A percentile compares a stretch with the other conserved stretches of the same genome.
These are phyloP conservation scores for Dalbergia cultrata DNA, from an alignment of 306 rosid genomes.

Conservation along the genomic window DNA sequence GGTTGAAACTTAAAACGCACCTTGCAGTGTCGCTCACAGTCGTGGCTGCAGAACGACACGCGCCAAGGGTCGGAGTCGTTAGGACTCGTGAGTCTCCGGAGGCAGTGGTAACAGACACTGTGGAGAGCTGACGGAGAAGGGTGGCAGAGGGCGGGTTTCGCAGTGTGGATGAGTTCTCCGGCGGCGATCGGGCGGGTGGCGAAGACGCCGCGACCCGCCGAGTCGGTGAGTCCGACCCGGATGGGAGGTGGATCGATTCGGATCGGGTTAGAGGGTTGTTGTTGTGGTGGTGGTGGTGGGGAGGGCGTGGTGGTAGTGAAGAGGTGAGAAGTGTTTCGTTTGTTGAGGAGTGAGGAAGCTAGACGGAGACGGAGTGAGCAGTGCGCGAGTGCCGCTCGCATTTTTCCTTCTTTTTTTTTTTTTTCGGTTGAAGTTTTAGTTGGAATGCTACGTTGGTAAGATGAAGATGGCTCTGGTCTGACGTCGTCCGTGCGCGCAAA, in stretches of 20 bases:
- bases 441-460: no score
- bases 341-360: conserved; percentile 49
- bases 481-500: no score
- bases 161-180: conserved; percentile 85
- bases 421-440: no score
- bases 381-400: conserved; percentile 46
- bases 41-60: conserved; percentile 62
- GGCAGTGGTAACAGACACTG: conserved; percentile 74
- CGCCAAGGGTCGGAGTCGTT: conserved; percentile 23
- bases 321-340: conserved; percentile 10
- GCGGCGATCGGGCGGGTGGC: conserved; percentile 74
- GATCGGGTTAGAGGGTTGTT: conserved; percentile 30
- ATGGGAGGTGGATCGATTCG: conserved; percentile 73
- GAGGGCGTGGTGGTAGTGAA: conserved; percentile 40
- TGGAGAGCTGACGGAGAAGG: conserved; percentile 62
- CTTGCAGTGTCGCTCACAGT: conserved; percentile 61
- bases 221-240: conserved; percentile 71
- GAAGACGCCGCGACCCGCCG: conserved; percentile 85
- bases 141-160: conserved; percentile 72
- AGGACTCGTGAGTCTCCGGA: conserved; percentile 50
- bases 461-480: no score
- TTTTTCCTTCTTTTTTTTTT: background rate
- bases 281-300: background rate
- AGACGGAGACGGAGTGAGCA: conserved; percentile 38
- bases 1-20: conserved; percentile 34